Evolutionary conservation across 768 basidiomycete species (phyloP).

Genomic region (Fibroporia radiculosa): DNA sequence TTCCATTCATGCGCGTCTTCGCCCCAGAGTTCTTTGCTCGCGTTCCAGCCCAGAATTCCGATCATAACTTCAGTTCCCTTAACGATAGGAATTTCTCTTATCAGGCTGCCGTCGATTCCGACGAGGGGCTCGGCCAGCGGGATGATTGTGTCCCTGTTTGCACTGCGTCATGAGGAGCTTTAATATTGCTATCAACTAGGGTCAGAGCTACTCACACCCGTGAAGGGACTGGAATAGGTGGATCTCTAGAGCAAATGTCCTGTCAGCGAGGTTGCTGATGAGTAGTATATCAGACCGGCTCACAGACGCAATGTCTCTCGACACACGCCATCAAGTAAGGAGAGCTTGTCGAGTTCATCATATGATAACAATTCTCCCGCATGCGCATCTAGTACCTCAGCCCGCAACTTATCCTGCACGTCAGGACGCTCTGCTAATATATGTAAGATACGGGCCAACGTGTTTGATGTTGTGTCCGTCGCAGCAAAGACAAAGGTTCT

Average conservation of each 20-base stretch:
- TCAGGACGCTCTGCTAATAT: slow-evolving; percentile 22
- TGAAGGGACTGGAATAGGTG: background rate
- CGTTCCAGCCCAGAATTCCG: slow-evolving; percentile 25
- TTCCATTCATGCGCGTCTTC: slow-evolving; percentile 33
- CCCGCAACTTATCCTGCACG: slow-evolving; percentile 27
- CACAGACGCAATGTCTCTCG: slow-evolving; percentile 52
- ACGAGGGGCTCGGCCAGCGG: slow-evolving; percentile 24
- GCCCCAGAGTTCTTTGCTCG: slow-evolving; percentile 32
- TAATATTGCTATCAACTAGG: slow-evolving; percentile 19
- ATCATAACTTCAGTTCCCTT: slow-evolving; percentile 20
- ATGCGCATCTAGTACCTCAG: slow-evolving; percentile 11
- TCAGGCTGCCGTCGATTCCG: slow-evolving; percentile 19
- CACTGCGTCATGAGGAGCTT: slow-evolving; percentile 18
- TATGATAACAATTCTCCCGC: slow-evolving; percentile 25
- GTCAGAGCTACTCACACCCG: background rate
- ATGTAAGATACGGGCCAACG: slow-evolving; percentile 15
- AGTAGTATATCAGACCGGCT: background rate
- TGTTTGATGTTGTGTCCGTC: slow-evolving; percentile 22
- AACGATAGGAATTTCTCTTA: slow-evolving; percentile 19
- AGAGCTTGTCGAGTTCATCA: slow-evolving; percentile 24
- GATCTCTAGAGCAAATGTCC: background rate
- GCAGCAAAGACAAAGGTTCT: slow-evolving; percentile 20
- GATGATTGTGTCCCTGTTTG: slow-evolving; percentile 19
- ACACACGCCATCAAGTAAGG: slow-evolving; percentile 59
- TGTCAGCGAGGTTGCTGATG: background rate